Conservation (phyloP, 306 rosid species). For the Begonia fuchsioides region DNA sequence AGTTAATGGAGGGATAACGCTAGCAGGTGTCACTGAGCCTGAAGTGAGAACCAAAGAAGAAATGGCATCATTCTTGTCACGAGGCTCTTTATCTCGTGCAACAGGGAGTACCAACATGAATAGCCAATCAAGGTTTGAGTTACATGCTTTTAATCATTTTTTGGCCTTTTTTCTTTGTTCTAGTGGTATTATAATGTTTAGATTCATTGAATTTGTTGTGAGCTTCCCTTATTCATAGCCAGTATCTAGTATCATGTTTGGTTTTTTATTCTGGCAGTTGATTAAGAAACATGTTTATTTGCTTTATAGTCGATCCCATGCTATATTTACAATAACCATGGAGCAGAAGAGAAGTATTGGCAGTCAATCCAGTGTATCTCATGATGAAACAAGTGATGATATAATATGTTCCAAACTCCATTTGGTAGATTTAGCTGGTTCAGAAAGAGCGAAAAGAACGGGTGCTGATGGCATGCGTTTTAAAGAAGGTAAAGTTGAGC, state of each 20-base stretch:
- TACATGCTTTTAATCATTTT: background rate
- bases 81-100: constrained; percentile 69
- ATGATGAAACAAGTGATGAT: constrained; percentile 52
- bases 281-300: background rate
- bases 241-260: background rate
- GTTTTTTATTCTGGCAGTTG: background rate
- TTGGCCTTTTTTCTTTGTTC: background rate
- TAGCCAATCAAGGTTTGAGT: constrained; percentile 67
- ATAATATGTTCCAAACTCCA: constrained; percentile 81
- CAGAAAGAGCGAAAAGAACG: constrained; percentile 88
- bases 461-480: constrained; percentile 98
- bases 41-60: constrained; percentile 72
- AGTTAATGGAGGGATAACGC: constrained; percentile 72
- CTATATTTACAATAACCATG: constrained; percentile 83
- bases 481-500: constrained; percentile 62
- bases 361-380: constrained; percentile 10
- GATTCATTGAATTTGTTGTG: background rate
- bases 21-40: constrained; percentile 76
- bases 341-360: constrained; percentile 55
- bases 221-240: background rate
- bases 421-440: constrained; percentile 92
- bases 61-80: constrained; percentile 57
- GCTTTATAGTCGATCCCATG: constrained; percentile 73
- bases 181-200: background rate
- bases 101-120: constrained; percentile 93